These are phyloP conservation scores for Saccharomyces pastorianus DNA, from an alignment of 1,139 yeast species.

Conservation along the genomic window DNA sequence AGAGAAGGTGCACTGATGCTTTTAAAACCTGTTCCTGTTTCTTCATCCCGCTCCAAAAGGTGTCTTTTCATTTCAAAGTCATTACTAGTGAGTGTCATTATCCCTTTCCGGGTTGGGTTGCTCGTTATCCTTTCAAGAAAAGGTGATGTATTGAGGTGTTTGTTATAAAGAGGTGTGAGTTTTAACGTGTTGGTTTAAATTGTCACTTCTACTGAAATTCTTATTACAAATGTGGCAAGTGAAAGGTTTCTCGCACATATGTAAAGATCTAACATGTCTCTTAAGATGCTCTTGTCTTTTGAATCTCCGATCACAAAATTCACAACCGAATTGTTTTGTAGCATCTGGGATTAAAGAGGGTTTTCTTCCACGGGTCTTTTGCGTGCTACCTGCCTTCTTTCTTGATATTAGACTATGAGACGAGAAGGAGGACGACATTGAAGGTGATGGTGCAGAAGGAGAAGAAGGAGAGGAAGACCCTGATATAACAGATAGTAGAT, in stretches of 20 bases:
- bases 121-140: background rate
- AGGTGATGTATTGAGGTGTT: too few species aligned
- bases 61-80: background rate
- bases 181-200: slow-evolving; percentile 64
- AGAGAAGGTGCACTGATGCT: background rate
- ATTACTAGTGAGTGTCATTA: background rate
- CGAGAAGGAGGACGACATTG: background rate
- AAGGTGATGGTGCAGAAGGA: background rate
- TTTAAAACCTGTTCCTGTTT: background rate
- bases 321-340: slow-evolving; percentile 33
- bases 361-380: slow-evolving; percentile 14
- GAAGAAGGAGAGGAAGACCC: background rate
- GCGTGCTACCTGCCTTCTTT: slow-evolving; percentile 2
- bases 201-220: slow-evolving; percentile 66
- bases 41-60: background rate
- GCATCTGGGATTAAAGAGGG: slow-evolving; percentile 19
- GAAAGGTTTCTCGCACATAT: slow-evolving; percentile 66
- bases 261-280: slow-evolving; percentile 63
- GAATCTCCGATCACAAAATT: slow-evolving; percentile 48
- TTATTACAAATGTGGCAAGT: slow-evolving; percentile 59
- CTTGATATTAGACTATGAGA: background rate
- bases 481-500: background rate
- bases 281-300: slow-evolving; percentile 70
- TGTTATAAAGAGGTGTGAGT: slow-evolving; percentile 37
- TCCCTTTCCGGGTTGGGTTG: background rate